Conservation (phyloP, 441 rosid species). For the Erysimum pusillum region DNA sequence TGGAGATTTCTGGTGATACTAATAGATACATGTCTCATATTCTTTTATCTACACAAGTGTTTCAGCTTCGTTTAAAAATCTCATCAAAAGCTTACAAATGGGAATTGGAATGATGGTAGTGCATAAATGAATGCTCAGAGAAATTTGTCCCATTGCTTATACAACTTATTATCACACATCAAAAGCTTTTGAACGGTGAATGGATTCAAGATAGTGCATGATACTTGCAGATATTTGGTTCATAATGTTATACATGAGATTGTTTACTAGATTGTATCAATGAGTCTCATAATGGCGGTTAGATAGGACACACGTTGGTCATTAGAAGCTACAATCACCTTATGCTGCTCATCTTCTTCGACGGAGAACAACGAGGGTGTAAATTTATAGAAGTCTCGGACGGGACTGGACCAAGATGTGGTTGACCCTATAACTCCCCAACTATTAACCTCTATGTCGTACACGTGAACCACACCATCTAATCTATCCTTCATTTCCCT, state of each 20-base stretch:
- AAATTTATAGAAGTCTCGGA: background rate
- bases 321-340: slow-evolving; percentile 1
- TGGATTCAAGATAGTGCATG: background rate
- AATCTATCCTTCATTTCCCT: background rate
- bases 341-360: background rate
- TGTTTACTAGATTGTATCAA: background rate
- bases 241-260: background rate
- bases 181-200: background rate
- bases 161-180: background rate
- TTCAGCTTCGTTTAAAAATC: background rate
- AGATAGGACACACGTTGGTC: background rate
- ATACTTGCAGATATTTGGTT: background rate
- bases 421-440: background rate
- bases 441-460: slow-evolving; percentile 10
- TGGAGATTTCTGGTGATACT: slow-evolving; percentile 59
- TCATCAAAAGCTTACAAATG: background rate
- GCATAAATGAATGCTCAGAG: background rate
- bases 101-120: background rate
- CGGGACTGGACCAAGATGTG: background rate
- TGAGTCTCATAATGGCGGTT: background rate
- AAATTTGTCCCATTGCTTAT: background rate
- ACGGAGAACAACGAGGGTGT: background rate
- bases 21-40: background rate
- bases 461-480: slow-evolving; percentile 1
- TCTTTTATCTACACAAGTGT: background rate